A percentile compares a stretch with the other conserved stretches of the same genome.
phyloP scores from a whole-genome alignment of 2,329 filamentous ascomycete species.

The Thielaviopsis populi region DNA sequence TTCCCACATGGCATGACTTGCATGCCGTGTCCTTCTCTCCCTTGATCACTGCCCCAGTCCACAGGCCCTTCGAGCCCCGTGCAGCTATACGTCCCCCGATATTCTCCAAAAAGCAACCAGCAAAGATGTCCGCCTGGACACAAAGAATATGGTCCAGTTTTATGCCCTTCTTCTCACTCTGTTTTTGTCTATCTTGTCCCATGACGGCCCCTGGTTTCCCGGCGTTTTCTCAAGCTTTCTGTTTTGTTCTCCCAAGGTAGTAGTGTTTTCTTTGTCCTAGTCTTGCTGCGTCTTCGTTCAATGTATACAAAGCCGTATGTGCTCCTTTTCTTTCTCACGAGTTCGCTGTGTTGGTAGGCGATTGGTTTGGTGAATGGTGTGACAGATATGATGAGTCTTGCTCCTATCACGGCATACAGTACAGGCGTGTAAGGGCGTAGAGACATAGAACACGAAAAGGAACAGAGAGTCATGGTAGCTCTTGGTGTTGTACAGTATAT shows the following conservation, averaged over 20 bases:
- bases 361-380: background rate
- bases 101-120: background rate
- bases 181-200: background rate
- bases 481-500: constrained; percentile 12
- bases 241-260: background rate
- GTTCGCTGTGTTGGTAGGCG: background rate
- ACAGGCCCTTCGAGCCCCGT: too few relatives aligned
- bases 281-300: background rate
- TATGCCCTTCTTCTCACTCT: background rate
- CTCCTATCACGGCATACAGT: too few relatives aligned
- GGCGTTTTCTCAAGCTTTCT: background rate
- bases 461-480: background rate
- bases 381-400: background rate
- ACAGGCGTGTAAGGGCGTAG: too few relatives aligned
- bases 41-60: too few relatives aligned
- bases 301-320: background rate
- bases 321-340: background rate
- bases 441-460: background rate
- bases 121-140: background rate
- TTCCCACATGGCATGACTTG: background rate
- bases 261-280: background rate
- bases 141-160: background rate
- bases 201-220: background rate
- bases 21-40: background rate
- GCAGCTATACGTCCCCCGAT: too few relatives aligned